Evolutionary conservation across 768 basidiomycete genomes (phyloP).

Genomic region (Cyathus striatus): DNA sequence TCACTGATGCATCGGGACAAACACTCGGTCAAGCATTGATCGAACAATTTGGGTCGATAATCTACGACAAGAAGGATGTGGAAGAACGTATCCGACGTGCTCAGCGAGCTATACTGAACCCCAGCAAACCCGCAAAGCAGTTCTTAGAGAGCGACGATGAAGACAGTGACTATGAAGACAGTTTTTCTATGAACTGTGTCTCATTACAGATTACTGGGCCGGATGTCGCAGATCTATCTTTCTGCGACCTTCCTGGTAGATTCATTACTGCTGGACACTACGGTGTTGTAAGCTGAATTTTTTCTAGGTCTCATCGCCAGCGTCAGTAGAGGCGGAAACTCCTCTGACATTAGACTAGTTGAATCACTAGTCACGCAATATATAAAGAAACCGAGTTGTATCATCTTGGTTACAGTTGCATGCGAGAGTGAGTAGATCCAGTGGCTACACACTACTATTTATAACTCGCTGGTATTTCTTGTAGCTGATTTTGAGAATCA

Average conservation of each 20-base stretch:
- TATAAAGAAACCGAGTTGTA: constrained; percentile 49
- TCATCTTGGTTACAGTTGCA: constrained; percentile 45
- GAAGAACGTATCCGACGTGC: constrained; percentile 59
- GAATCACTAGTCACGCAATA: constrained; percentile 44
- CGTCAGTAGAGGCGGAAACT: constrained; percentile 38
- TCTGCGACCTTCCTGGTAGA: constrained; percentile 51
- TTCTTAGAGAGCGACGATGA: constrained; percentile 31
- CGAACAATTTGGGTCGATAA: constrained; percentile 34
- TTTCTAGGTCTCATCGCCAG: constrained; percentile 45
- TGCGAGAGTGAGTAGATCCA: constrained; percentile 44
- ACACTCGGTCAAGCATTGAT: constrained; percentile 23
- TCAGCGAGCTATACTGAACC: constrained; percentile 57
- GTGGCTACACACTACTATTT: too few species aligned
- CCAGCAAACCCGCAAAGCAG: constrained; percentile 17
- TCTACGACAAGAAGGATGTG: constrained; percentile 40
- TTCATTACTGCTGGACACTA: too few species aligned
- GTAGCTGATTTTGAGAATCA: constrained; percentile 61
- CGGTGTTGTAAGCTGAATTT: not conserved
- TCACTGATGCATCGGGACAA: constrained; percentile 25
- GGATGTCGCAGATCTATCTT: constrained; percentile 51
- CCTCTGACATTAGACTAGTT: constrained; percentile 49
- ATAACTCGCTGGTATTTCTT: not conserved
- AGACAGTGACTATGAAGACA: constrained; percentile 14
- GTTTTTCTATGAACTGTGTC: constrained; percentile 47
- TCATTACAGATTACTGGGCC: constrained; percentile 47